Percentiles rank a stretch among this genome's conserved stretches.
Evolutionary conservation across 2,329 filamentous ascomycete genomes (phyloP).

Genomic region (Cadophora sp.): DNA sequence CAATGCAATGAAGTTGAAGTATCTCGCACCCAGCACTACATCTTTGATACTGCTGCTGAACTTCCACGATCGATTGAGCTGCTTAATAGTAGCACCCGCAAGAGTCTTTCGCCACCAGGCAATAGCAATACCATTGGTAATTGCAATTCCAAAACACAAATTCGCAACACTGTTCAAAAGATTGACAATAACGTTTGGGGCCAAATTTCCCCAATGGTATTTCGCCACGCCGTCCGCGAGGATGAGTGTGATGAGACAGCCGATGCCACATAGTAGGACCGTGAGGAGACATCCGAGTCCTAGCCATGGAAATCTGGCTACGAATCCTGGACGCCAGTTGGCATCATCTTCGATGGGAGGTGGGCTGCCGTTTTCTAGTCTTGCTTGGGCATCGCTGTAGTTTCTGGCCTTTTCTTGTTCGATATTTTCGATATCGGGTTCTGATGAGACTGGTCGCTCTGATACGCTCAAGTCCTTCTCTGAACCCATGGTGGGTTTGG

Average conservation of each 20-base stretch:
- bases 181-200: conserved; percentile 12
- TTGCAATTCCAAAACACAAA: conserved; percentile 8
- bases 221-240: neutral
- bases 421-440: neutral
- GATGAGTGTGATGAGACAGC: conserved; percentile 12
- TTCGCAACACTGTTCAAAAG: conserved; percentile 12
- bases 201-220: conserved; percentile 9
- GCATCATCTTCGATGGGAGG: neutral
- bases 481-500: neutral
- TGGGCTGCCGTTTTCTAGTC: neutral
- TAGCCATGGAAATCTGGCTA: conserved; percentile 13
- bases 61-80: conserved; percentile 12
- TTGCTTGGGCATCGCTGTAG: conserved; percentile 1
- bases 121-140: conserved; percentile 15
- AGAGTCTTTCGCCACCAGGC: conserved; percentile 12
- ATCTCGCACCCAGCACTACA: conserved; percentile 6
- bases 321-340: conserved; percentile 6
- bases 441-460: conserved; percentile 6
- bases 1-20: conserved; percentile 16
- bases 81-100: neutral
- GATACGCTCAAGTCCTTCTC: conserved; percentile 5
- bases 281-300: conserved; percentile 7
- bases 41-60: conserved; percentile 14
- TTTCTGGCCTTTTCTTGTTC: conserved; percentile 5
- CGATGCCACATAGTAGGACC: conserved; percentile 9